Evolutionary conservation across 139 green algal species (phyloP).

Genomic region (Chlamydomonas incerta): DNA sequence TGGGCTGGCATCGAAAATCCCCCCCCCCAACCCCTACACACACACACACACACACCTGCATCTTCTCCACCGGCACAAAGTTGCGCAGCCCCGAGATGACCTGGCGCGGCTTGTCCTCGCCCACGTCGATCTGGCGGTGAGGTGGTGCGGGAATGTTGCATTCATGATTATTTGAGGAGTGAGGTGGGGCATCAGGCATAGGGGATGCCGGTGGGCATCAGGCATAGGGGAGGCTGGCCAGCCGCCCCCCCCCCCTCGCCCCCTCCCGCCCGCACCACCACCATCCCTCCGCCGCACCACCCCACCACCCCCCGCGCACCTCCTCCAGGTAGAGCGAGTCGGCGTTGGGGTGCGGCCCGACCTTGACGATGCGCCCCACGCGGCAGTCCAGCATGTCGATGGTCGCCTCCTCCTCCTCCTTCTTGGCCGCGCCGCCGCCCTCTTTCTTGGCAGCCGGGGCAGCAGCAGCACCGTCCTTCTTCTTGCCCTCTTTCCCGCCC

Average conservation of each 20-base stretch:
- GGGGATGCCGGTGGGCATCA: too few relatives aligned
- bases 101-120: slow-evolving; percentile 85
- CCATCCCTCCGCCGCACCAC: background rate
- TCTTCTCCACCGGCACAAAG: slow-evolving; percentile 89
- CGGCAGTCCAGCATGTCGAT: slow-evolving; percentile 44
- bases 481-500: slow-evolving; percentile 28
- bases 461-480: slow-evolving; percentile 16
- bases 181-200: background rate
- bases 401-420: slow-evolving; percentile 30
- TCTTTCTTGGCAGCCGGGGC: background rate
- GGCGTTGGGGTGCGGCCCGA: slow-evolving; percentile 88
- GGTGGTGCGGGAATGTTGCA: too few relatives aligned
- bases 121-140: slow-evolving; percentile 93
- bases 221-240: background rate
- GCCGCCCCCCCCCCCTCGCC: too few relatives aligned
- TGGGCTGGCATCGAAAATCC: too few relatives aligned
- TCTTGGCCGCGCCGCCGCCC: too few relatives aligned
- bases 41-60: slow-evolving; percentile 82
- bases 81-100: slow-evolving; percentile 94
- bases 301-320: background rate
- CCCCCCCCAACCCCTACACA: too few relatives aligned
- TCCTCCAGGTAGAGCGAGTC: slow-evolving; percentile 96
- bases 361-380: slow-evolving; percentile 87
- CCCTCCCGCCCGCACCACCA: too few relatives aligned
- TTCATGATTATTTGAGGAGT: background rate